Evolutionary conservation across 768 basidiomycete genomes (phyloP).

Genomic region (Suillus americanus): DNA sequence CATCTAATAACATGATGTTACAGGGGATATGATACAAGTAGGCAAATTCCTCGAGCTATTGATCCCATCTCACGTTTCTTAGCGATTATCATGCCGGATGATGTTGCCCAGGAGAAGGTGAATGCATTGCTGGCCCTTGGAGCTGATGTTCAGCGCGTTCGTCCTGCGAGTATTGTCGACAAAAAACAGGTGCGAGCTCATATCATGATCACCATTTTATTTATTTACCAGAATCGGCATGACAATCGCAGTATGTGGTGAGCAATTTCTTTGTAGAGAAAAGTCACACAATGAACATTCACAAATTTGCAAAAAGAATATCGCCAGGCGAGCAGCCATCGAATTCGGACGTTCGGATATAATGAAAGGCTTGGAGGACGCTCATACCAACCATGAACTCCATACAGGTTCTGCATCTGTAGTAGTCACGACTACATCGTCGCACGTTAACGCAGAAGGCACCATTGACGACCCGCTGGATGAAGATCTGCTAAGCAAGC

Average conservation of each 20-base stretch:
- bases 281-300: not conserved
- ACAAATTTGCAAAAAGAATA: slow-evolving; percentile 54
- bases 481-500: slow-evolving; percentile 46
- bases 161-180: slow-evolving; percentile 96
- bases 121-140: slow-evolving; percentile 81
- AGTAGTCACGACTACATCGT: slow-evolving; percentile 53
- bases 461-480: slow-evolving; percentile 34
- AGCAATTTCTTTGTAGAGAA: slow-evolving; percentile 25
- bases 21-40: slow-evolving; percentile 89
- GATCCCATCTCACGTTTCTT: slow-evolving; percentile 4
- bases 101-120: slow-evolving; percentile 89
- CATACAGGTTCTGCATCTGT: slow-evolving; percentile 47
- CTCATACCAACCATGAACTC: slow-evolving; percentile 32
- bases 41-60: slow-evolving; percentile 14
- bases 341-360: slow-evolving; percentile 59
- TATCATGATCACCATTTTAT: slow-evolving; percentile 3
- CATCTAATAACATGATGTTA: not conserved
- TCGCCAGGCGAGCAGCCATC: slow-evolving; percentile 77
- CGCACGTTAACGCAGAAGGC: slow-evolving; percentile 36
- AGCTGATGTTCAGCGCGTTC: slow-evolving; percentile 84
- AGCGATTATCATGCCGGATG: slow-evolving; percentile 92
- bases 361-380: slow-evolving; percentile 11
- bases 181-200: slow-evolving; percentile 74
- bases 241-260: slow-evolving; percentile 57
- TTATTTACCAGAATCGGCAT: slow-evolving; percentile 1